A percentile compares a stretch with the other conserved stretches of the same genome.
Conservation (phyloP, 306 rosid species). For the Castanea crenata region DNA sequence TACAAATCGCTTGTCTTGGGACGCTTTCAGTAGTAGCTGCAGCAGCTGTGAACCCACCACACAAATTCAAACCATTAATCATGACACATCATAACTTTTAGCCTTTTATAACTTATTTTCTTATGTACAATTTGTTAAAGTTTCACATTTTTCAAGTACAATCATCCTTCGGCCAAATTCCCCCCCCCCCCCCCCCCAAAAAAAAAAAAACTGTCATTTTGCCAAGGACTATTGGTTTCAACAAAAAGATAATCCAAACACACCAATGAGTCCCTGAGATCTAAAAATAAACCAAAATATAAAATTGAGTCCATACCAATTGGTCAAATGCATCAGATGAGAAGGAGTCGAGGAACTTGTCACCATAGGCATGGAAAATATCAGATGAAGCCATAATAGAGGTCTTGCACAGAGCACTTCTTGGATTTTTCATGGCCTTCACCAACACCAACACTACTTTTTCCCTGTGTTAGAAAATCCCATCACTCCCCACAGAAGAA, state of each 20-base stretch:
- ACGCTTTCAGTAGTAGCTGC: constrained; percentile 80
- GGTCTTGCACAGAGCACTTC: constrained; percentile 90
- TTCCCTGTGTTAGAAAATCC: constrained; percentile 46
- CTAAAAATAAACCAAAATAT: too few relatives aligned
- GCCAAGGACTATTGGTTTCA: too few relatives aligned
- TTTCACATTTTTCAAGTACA: too few relatives aligned
- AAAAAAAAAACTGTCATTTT: too few relatives aligned
- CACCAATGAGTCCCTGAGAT: neutral
- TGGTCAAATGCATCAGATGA: constrained; percentile 64
- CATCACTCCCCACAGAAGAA: neutral
- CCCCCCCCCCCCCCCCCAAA: too few relatives aligned
- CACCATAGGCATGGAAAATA: constrained; percentile 69
- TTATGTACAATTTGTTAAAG: too few relatives aligned
- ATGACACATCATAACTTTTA: neutral
- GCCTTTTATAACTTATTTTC: too few relatives aligned
- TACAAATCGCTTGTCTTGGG: constrained; percentile 86
- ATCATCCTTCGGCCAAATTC: too few relatives aligned
- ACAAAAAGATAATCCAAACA: too few relatives aligned
- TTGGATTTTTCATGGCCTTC: constrained; percentile 88
- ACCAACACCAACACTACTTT: constrained; percentile 60
- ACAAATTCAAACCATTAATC: constrained; percentile 3
- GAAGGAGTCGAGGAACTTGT: constrained; percentile 58
- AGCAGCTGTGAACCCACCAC: constrained; percentile 51
- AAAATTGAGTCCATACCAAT: constrained; percentile 45
- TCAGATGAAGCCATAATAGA: constrained; percentile 93